These are phyloP conservation scores for Blepharisma japonicum DNA, from an alignment of 73 alveolate genomes.

Conservation along the genomic window DNA sequence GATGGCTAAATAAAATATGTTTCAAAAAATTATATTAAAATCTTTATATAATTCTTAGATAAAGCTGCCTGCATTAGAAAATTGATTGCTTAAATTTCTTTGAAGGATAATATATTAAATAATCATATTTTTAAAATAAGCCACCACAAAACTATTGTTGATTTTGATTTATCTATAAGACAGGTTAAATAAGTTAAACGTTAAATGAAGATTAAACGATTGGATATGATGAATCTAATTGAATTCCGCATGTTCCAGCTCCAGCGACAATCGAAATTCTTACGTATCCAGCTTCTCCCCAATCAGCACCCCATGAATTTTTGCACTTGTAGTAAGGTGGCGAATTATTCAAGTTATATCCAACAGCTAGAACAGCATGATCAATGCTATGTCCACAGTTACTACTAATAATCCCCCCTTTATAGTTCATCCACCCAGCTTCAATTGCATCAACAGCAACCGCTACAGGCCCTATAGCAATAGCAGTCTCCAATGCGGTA, in stretches of 20 bases:
- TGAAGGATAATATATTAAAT: too few relatives aligned
- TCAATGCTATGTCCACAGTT: conserved; percentile 47
- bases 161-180: too few relatives aligned
- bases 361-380: conserved; percentile 80
- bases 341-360: conserved; percentile 52
- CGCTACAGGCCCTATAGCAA: conserved; percentile 50
- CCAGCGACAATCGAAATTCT: conserved; percentile 32
- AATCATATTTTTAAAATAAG: too few relatives aligned
- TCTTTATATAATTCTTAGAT: too few relatives aligned
- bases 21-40: too few relatives aligned
- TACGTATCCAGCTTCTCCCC: conserved; percentile 80
- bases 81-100: too few relatives aligned
- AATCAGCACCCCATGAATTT: conserved; percentile 87
- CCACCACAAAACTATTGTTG: too few relatives aligned
- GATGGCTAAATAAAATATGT: too few relatives aligned
- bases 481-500: conserved; percentile 26
- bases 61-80: too few relatives aligned
- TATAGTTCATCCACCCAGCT: conserved; percentile 33
- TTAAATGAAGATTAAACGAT: background rate
- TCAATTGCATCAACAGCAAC: conserved; percentile 65
- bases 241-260: conserved; percentile 36
- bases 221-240: conserved; percentile 25
- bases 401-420: conserved; percentile 24
- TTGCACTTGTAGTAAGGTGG: conserved; percentile 48
- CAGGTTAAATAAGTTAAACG: too few relatives aligned